phyloP scores from a whole-genome alignment of 2,329 filamentous ascomycete species.

The Blumeriella jaapii region DNA sequence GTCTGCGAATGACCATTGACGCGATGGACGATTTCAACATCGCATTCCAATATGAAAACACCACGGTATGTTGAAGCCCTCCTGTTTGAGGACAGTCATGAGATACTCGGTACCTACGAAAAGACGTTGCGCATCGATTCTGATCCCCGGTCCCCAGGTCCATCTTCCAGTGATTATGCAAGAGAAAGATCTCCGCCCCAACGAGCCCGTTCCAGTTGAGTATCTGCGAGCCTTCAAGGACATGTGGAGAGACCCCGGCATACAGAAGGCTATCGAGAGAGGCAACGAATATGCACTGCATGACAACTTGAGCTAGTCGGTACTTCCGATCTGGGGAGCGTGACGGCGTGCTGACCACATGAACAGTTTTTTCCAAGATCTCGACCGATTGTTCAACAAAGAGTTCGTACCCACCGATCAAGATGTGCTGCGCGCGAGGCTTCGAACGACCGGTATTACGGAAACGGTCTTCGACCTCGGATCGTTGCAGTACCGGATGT shows the following conservation, averaged over 20 bases:
- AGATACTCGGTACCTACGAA: background rate
- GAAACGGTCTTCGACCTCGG: conserved; percentile 90
- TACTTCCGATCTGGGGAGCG: conserved; percentile 14
- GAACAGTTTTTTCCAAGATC: conserved; percentile 67
- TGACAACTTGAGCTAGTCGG: conserved; percentile 89
- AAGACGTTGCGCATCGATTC: background rate
- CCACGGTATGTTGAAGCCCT: conserved; percentile 49
- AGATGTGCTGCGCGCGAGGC: conserved; percentile 79
- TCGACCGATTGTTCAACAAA: conserved; percentile 63
- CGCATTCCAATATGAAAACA: conserved; percentile 65
- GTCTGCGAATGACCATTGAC: conserved; percentile 80
- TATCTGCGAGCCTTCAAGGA: conserved; percentile 72
- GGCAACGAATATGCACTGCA: conserved; percentile 95
- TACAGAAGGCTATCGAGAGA: conserved; percentile 78
- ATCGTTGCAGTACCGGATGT: conserved; percentile 88
- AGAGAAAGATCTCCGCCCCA: conserved; percentile 71
- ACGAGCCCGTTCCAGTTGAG: conserved; percentile 68
- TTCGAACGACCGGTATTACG: conserved; percentile 90
- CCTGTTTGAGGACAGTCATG: background rate
- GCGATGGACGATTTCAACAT: conserved; percentile 82
- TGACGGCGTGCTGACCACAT: conserved; percentile 8
- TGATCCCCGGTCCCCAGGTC: conserved; percentile 40
- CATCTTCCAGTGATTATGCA: conserved; percentile 66
- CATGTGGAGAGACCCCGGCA: conserved; percentile 74
- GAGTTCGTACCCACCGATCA: conserved; percentile 87